Evolutionary conservation across 208 protist genomes (phyloP).

Genomic region (Acanthamoeba healyi): DNA sequence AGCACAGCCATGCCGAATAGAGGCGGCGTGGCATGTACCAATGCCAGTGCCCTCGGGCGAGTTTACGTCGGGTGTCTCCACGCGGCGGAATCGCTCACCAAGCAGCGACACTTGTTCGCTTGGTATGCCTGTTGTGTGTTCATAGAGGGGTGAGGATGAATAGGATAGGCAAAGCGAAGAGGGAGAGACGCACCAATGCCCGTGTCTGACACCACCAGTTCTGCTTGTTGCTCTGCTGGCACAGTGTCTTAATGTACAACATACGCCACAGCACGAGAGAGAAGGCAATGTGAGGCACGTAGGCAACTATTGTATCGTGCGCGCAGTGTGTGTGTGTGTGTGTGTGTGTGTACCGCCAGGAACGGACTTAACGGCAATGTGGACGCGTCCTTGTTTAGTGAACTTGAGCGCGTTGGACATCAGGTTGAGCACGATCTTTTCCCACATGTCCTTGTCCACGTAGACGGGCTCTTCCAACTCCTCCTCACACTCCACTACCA

Average conservation of each 20-base stretch:
- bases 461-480: constrained; percentile 52
- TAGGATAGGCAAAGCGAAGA: too few species aligned
- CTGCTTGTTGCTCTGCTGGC: background rate
- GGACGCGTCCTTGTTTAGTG: constrained; percentile 73
- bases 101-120: constrained; percentile 53
- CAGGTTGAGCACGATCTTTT: constrained; percentile 81
- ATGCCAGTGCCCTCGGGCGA: constrained; percentile 72
- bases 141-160: too few species aligned
- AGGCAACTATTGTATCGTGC: background rate
- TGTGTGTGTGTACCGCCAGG: background rate
- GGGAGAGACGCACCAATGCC: too few species aligned
- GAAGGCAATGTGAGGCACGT: too few species aligned
- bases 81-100: constrained; percentile 73
- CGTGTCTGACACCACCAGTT: constrained; percentile 73
- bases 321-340: background rate
- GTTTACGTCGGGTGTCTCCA: constrained; percentile 7
- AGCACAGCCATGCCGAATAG: background rate
- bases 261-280: too few species aligned
- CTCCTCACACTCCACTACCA: constrained; percentile 52
- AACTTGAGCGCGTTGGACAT: constrained; percentile 82
- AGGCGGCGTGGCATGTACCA: background rate
- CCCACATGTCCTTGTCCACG: constrained; percentile 78
- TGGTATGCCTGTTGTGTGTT: too few species aligned
- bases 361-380: background rate
- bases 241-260: too few species aligned